A percentile compares a stretch with the other conserved stretches of the same genome.
phyloP scores from a whole-genome alignment of 129 eudicot genomes.

The Escallonia rubra region DNA sequence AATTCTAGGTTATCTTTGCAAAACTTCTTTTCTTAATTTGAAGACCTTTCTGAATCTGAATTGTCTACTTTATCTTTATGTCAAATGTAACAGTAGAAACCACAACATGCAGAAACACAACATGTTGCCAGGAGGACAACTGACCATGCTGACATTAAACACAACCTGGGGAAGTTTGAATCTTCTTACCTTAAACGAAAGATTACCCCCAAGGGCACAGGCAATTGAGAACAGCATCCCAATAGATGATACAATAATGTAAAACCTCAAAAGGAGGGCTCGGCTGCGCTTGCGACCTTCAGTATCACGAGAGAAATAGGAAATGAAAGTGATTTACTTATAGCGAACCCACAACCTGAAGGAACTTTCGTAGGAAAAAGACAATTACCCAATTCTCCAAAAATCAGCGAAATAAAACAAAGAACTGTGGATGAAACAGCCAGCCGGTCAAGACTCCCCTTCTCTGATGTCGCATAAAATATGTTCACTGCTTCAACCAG shows the following conservation, averaged over 20 bases:
- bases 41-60: no score
- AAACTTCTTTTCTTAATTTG: no score
- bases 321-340: background rate
- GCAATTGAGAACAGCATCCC: constrained; percentile 40
- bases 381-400: constrained; percentile 68
- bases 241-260: constrained; percentile 39
- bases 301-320: constrained; percentile 9
- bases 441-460: constrained; percentile 30
- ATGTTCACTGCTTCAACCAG: constrained; percentile 34
- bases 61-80: no score
- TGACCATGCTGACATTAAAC: background rate
- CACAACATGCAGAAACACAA: background rate
- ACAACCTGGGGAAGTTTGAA: background rate
- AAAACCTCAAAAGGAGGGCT: constrained; percentile 42
- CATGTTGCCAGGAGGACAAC: background rate
- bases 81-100: no score
- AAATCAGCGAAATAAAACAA: constrained; percentile 46
- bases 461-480: constrained; percentile 24
- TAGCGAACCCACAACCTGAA: background rate
- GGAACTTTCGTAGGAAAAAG: background rate
- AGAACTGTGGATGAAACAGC: constrained; percentile 35
- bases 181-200: constrained; percentile 34
- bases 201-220: constrained; percentile 23
- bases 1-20: no score
- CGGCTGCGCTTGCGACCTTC: constrained; percentile 77